A percentile compares a stretch with the other conserved stretches of the same genome.
Conservation (phyloP, 1,284 basidiomycete species). For the Microstroma glucosiphilum region DNA sequence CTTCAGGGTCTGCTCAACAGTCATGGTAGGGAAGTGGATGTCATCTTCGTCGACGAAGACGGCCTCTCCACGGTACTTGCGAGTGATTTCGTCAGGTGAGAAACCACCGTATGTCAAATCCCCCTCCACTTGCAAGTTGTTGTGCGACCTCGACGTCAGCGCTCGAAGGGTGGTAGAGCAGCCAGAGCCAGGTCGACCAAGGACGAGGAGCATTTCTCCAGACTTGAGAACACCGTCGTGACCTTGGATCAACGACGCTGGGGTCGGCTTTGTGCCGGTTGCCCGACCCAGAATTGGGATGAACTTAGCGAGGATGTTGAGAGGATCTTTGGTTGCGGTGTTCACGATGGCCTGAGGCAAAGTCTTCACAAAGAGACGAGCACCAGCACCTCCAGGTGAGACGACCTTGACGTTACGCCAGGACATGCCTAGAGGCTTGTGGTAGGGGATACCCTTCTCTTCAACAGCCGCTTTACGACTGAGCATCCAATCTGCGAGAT, state of each 20-base stretch:
- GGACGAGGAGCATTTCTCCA: conserved; percentile 42
- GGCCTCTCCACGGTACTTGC: conserved; percentile 35
- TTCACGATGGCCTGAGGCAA: conserved; percentile 33
- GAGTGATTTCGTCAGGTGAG: conserved; percentile 20
- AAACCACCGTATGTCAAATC: conserved; percentile 38
- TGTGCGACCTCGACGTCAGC: conserved; percentile 29
- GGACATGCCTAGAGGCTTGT: conserved; percentile 38
- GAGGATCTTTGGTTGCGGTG: conserved; percentile 32
- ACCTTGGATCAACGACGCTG: conserved; percentile 24
- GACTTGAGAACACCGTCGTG: conserved; percentile 31
- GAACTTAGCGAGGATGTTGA: conserved; percentile 27
- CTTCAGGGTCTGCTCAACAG: conserved; percentile 34
- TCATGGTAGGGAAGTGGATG: conserved; percentile 37
- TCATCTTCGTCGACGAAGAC: conserved; percentile 30
- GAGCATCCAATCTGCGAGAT: conserved; percentile 31
- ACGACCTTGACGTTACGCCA: conserved; percentile 33
- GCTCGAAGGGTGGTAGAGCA: conserved; percentile 34
- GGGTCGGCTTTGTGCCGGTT: conserved; percentile 20
- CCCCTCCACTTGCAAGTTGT: conserved; percentile 23
- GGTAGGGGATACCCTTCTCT: conserved; percentile 23
- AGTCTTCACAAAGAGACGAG: conserved; percentile 38
- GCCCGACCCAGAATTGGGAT: conserved; percentile 21
- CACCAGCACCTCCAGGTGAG: conserved; percentile 27
- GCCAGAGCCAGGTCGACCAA: conserved; percentile 38
- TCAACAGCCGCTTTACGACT: conserved; percentile 23